Percentiles rank a stretch among this genome's conserved stretches.
Conservation (phyloP, 2,329 filamentous ascomycete species). For the Talaromyces funiculosus region DNA sequence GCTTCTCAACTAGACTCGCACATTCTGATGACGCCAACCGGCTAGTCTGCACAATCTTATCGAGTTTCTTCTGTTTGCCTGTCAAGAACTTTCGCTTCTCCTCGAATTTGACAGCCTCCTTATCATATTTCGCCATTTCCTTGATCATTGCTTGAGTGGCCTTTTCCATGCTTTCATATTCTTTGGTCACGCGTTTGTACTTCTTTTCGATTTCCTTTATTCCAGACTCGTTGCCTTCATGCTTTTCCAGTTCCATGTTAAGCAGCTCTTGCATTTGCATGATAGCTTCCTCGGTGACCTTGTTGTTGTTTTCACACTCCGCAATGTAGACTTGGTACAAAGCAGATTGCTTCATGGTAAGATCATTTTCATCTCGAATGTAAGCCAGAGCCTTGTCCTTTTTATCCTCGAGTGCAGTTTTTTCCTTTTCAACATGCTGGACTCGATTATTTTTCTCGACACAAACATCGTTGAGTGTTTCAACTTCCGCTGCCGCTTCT, state of each 20-base stretch:
- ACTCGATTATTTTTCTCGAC: conserved; percentile 92
- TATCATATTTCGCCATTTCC: conserved; percentile 88
- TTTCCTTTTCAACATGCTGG: conserved; percentile 97
- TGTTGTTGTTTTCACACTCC: conserved; percentile 82
- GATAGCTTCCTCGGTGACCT: conserved; percentile 83
- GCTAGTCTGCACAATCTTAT: conserved; percentile 76
- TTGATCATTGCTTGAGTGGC: conserved; percentile 72
- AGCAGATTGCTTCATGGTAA: conserved; percentile 80
- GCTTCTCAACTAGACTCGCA: conserved; percentile 70
- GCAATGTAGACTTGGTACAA: conserved; percentile 88
- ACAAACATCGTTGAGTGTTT: conserved; percentile 89
- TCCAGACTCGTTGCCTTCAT: conserved; percentile 79
- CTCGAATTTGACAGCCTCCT: conserved; percentile 94
- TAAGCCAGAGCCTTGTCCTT: conserved; percentile 90
- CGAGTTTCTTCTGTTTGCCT: conserved; percentile 89
- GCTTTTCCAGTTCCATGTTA: conserved; percentile 82
- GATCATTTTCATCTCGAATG: conserved; percentile 87
- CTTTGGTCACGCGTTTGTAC: conserved; percentile 75
- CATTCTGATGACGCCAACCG: conserved; percentile 70
- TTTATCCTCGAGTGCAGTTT: conserved; percentile 85
- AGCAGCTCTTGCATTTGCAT: conserved; percentile 84
- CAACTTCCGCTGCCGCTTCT: conserved; percentile 82
- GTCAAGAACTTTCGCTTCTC: conserved; percentile 93
- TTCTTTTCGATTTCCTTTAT: conserved; percentile 86
- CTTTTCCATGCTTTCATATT: conserved; percentile 78